Percentiles rank a stretch among this genome's conserved stretches.
Conservation (phyloP, 2,329 filamentous ascomycete genomes). For the Arthrobotrys megalospora region DNA sequence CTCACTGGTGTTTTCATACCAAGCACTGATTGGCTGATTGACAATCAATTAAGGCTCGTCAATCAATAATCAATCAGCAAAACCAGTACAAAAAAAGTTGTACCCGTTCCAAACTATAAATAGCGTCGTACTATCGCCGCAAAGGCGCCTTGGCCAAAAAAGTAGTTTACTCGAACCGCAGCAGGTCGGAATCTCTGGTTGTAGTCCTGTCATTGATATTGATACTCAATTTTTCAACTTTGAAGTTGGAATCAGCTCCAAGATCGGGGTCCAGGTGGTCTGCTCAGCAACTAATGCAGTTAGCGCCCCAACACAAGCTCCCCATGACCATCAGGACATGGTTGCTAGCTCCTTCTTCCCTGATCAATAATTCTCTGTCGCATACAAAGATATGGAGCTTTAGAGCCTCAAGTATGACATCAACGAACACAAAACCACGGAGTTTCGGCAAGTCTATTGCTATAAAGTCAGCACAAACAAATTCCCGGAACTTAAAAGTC, state of each 20-base stretch:
- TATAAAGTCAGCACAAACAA: neutral
- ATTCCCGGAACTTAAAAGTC: neutral
- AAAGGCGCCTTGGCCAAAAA: too few species aligned
- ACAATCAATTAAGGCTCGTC: too few species aligned
- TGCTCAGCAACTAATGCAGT: neutral
- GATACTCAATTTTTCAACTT: slow-evolving; percentile 12
- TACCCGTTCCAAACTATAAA: too few species aligned
- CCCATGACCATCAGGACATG: neutral
- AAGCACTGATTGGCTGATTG: too few species aligned
- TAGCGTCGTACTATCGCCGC: too few species aligned
- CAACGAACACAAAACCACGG: neutral
- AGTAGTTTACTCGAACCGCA: too few species aligned
- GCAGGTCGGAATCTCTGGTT: too few species aligned
- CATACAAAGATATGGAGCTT: slow-evolving; percentile 17
- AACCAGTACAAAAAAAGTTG: too few species aligned
- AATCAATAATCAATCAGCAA: too few species aligned
- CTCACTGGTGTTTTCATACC: too few species aligned
- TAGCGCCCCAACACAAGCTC: neutral
- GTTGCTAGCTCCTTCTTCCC: neutral
- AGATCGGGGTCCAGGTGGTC: neutral
- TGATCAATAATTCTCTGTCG: slow-evolving; percentile 7
- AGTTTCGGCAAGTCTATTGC: neutral
- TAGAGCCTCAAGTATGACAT: neutral
- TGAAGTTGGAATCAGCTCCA: neutral
- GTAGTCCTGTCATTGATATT: too few species aligned